Conservation (phyloP, 371 early-diverging fungal species). For the Funneliformis caledonium region DNA sequence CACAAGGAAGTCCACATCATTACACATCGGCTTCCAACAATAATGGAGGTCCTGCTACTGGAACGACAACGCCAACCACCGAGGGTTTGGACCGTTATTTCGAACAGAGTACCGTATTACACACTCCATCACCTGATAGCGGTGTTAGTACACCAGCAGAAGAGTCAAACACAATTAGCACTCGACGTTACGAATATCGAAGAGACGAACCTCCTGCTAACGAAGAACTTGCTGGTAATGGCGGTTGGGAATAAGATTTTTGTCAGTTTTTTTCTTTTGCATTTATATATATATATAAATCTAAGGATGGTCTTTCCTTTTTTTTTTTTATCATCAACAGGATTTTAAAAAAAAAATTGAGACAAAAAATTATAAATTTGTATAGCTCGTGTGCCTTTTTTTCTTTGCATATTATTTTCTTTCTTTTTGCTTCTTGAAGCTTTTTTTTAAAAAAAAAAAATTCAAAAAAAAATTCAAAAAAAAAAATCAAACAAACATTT, state of each 20-base stretch:
- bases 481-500: constrained; percentile 16
- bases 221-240: constrained; percentile 9
- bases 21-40: neutral
- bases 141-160: constrained; percentile 25
- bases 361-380: constrained; percentile 19
- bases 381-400: constrained; percentile 11
- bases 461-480: neutral
- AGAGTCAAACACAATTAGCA: neutral
- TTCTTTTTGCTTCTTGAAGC: neutral
- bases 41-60: constrained; percentile 17
- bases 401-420: neutral
- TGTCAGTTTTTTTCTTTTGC: neutral
- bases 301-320: neutral
- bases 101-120: constrained; percentile 29
- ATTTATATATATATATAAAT: constrained; percentile 2
- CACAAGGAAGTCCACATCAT: constrained; percentile 23
- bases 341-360: no score
- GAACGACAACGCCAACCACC: constrained; percentile 28
- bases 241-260: neutral
- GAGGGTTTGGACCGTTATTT: constrained; percentile 33
- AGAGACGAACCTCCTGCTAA: constrained; percentile 5
- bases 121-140: constrained; percentile 31
- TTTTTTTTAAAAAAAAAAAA: neutral
- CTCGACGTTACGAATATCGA: constrained; percentile 39
- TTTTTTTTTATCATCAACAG: neutral